Base-by-base conservation (phyloP, 495 filamentous ascomycete species). In the Aspergillus steynii region DNA sequence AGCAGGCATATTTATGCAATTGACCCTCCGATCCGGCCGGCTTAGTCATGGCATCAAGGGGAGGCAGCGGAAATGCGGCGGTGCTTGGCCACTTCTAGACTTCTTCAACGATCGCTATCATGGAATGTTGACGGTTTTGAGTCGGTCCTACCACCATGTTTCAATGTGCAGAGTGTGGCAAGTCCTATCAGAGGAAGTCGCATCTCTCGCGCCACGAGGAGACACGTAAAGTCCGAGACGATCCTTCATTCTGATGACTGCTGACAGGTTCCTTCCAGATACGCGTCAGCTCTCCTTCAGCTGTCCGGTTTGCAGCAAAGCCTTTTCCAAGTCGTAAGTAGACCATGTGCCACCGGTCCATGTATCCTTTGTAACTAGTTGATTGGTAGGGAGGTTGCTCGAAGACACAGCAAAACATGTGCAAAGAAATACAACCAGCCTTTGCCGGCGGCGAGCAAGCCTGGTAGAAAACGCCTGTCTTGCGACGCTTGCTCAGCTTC, bases 231-330 rank as follows among this genome's bases (percentile, higher is more conserved):
- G 10, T 4, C 37, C 37, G 31, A 42, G 10, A 42, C 7, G 37
- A 42, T 42, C 37, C 1, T 10, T 12, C 8, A 62, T 14, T 27
- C 45, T 47, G 29, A 20, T 25, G 28, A 15, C 29, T 48, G 26
- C n/a, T 48, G 42, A 37, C 14, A 26, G 29, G 49, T 2, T 3
- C 50, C 29, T 45, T 20, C 6, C 25, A 77, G 74, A 77, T 64
- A 69, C 64, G 49, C 55, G 55, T 20, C 62, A 71, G 31, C 54
- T 46, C 31, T 55, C 68, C 51, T 72, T 68, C 14, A 68, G 61
- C 52, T 77, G 74, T n/a, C 73, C 69, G 4, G 66, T 75, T n/a
- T 77, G 74, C 64, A 67, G 71, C 2, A 77, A 77, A 55, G 58
- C 71, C 3, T 75, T 77, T 48, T 29, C 67, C 32, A 77, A 75